Evolutionary conservation across 164 flowering plant species (phyloP).

Genomic region (Stephania yunnanensis): DNA sequence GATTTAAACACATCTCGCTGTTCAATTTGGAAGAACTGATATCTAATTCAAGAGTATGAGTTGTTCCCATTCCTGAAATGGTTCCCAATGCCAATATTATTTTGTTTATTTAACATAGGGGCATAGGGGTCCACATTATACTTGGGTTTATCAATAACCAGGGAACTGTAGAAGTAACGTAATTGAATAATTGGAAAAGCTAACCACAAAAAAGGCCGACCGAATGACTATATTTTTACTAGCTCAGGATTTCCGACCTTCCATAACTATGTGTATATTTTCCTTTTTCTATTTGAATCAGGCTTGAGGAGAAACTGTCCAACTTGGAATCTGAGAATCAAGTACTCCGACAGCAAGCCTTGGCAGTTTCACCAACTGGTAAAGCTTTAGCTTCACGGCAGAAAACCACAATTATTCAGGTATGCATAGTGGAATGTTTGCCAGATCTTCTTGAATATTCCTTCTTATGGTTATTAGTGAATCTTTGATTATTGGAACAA

Average conservation of each 20-base stretch:
- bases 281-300: constrained; percentile 20
- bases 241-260: background rate
- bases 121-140: background rate
- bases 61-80: background rate
- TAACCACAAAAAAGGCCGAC: background rate
- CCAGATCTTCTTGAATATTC: constrained; percentile 4
- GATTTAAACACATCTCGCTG: background rate
- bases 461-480: background rate
- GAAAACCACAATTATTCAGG: constrained; percentile 66
- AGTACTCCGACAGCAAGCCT: constrained; percentile 93
- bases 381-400: constrained; percentile 60
- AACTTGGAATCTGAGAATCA: constrained; percentile 93
- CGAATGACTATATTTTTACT: background rate
- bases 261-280: background rate
- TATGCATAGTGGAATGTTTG: constrained; percentile 16
- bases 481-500: constrained; percentile 2
- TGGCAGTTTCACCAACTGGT: constrained; percentile 81
- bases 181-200: background rate
- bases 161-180: background rate
- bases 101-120: background rate
- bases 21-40: background rate
- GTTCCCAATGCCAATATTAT: background rate
- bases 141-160: background rate
- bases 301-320: constrained; percentile 89
- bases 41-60: background rate